Evolutionary conservation across 805 yeast genomes (phyloP).

Genomic region (Yamadazyma paraphyllophila): DNA sequence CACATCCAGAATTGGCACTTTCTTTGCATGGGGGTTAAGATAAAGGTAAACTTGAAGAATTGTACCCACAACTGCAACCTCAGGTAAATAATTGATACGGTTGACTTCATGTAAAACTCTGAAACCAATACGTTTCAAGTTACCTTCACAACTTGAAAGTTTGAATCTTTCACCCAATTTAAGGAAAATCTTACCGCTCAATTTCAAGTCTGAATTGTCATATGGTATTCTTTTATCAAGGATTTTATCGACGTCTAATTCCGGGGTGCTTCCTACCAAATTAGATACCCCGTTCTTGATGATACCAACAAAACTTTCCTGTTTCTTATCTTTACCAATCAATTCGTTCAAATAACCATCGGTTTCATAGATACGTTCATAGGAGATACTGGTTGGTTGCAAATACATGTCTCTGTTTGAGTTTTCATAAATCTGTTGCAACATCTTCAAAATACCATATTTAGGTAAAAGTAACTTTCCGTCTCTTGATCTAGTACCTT

Average conservation of each 20-base stretch:
- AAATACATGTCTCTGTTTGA: slow-evolving; percentile 41
- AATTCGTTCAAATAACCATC: slow-evolving; percentile 55
- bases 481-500: slow-evolving; percentile 65
- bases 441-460: slow-evolving; percentile 56
- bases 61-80: slow-evolving; percentile 50
- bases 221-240: slow-evolving; percentile 9
- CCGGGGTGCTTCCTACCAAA: slow-evolving; percentile 18
- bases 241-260: slow-evolving; percentile 7
- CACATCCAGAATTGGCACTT: slow-evolving; percentile 19
- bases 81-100: slow-evolving; percentile 49
- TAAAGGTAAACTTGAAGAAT: slow-evolving; percentile 33
- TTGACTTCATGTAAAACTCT: slow-evolving; percentile 53
- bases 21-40: slow-evolving; percentile 13
- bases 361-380: slow-evolving; percentile 58
- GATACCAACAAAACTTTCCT: slow-evolving; percentile 46
- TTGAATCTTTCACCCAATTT: slow-evolving; percentile 33
- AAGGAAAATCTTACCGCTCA: slow-evolving; percentile 38
- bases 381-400: slow-evolving; percentile 57
- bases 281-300: slow-evolving; percentile 34
- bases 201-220: slow-evolving; percentile 12
- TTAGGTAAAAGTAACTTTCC: slow-evolving; percentile 64
- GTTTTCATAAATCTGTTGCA: slow-evolving; percentile 44
- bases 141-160: slow-evolving; percentile 17
- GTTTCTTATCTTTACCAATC: slow-evolving; percentile 54
- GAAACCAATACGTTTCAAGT: slow-evolving; percentile 52